These are phyloP conservation scores for Galerina marginata DNA, from an alignment of 768 basidiomycete species.

Conservation along the genomic window DNA sequence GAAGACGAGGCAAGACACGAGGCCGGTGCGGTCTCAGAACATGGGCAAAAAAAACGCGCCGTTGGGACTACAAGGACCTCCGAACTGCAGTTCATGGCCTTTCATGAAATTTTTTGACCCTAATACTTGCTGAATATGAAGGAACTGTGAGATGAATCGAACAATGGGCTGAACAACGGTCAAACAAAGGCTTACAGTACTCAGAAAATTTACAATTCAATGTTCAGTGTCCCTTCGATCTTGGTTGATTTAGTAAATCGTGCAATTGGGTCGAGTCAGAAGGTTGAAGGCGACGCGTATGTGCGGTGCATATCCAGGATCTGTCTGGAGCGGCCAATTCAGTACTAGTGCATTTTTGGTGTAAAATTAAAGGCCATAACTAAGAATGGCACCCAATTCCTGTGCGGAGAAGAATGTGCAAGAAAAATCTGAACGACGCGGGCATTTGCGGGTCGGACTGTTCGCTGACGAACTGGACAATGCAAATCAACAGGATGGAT, in stretches of 20 bases:
- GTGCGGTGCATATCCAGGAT: constrained; percentile 5
- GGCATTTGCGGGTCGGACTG: constrained; percentile 7
- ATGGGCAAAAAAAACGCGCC: constrained; percentile 12
- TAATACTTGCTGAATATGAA: constrained; percentile 6
- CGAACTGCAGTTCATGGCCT: constrained; percentile 4
- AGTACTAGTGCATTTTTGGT: constrained; percentile 6
- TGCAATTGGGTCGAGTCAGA: constrained; percentile 11
- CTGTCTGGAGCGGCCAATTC: constrained; percentile 5
- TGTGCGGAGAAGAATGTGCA: background rate
- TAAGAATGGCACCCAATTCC: constrained; percentile 1
- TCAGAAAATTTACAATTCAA: background rate
- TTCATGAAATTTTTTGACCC: constrained; percentile 1
- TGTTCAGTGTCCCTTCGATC: background rate
- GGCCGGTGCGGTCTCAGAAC: constrained; percentile 23
- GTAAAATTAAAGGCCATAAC: background rate
- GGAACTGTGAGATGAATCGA: constrained; percentile 5
- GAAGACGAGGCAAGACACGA: constrained; percentile 25
- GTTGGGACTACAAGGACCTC: constrained; percentile 4
- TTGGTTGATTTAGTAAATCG: constrained; percentile 3
- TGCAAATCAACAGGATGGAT: background rate
- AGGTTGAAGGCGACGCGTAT: background rate
- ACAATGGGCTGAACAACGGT: background rate
- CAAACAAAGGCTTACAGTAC: constrained; percentile 8
- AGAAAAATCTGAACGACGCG: background rate
- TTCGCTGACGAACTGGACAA: background rate